Base-by-base conservation (phyloP, 345 rosid genomes). In the Salix dunnii region DNA sequence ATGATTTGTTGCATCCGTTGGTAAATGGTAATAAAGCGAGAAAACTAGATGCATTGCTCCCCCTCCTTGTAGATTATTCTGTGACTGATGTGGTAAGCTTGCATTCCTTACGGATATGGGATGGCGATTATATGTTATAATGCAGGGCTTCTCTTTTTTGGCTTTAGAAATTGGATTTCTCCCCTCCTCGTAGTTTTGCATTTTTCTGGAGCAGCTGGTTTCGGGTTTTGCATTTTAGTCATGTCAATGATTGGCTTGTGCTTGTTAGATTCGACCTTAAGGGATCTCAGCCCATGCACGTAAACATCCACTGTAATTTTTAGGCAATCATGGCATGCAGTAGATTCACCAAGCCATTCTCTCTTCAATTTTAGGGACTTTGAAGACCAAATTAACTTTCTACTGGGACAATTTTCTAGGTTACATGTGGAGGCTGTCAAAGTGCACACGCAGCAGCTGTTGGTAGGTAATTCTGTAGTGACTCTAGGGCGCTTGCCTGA, bases 401-500 rank as follows among this genome's bases (percentile, higher is more conserved):
- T 35, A 72, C 58, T 83, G 67, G 68, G 65, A 72, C 74, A 78
- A 86, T 86, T 46, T 73, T 87, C 76, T 86, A 93, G 99, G 96
- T 93, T 83, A 91, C 97, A 17, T 95, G 98, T 79, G 98, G 98
- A 76, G 98, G 97, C 74, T 90, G 96, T 85, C 99, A 91, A 88
- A 95, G 97, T 67, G 97, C 97, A 20, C 96, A 95, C 76, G 82
- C 99, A 78, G 91, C 94, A 72, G 94, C 94, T 71, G 92, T 90
- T 82, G 97, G 98, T 87, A 84, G 83, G 87, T 82, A 46, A 55
- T 40, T 53, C 64, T 64, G 33, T 28, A 61, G 40, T 40, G 21
- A 21, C 61, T 49, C 33, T 17, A 21, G 36, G 48, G 31, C 61
- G 63, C 35, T 33, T 67, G 46, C 80, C 27, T 66, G 46, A 35